Conservation (phyloP, 495 filamentous ascomycete species). For the Tricharina praecox region DNA sequence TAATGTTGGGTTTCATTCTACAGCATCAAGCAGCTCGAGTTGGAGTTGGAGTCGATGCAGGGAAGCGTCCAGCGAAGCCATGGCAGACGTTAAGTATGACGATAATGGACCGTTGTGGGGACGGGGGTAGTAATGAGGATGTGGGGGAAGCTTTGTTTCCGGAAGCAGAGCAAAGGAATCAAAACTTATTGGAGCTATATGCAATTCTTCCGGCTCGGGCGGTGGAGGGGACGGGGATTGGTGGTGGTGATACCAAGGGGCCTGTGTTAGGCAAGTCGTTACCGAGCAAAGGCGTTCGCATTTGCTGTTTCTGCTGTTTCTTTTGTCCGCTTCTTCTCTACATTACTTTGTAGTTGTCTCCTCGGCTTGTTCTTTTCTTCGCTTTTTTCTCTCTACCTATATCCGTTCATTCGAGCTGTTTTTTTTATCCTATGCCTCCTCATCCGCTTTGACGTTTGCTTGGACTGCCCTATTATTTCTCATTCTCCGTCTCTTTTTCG, state of each 20-base stretch:
- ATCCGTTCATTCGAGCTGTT: not conserved
- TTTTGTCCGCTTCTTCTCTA: conserved; percentile 10
- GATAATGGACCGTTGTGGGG: too few species aligned
- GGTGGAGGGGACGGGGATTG: not conserved
- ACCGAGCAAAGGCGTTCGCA: conserved; percentile 8
- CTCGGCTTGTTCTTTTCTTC: not conserved
- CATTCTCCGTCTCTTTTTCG: conserved; percentile 5
- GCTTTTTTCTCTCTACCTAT: conserved; percentile 3
- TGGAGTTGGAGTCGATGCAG: conserved; percentile 83
- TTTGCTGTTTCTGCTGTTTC: conserved; percentile 5
- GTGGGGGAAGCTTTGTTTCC: conserved; percentile 5
- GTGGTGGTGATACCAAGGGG: conserved; percentile 1
- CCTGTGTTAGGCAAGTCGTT: conserved; percentile 3
- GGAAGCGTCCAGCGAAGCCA: conserved; percentile 83
- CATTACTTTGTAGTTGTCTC: conserved; percentile 9
- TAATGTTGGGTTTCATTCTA: too few species aligned
- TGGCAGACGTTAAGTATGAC: conserved; percentile 61
- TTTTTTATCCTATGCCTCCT: too few species aligned
- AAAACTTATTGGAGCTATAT: conserved; percentile 5
- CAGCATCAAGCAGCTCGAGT: conserved; percentile 86
- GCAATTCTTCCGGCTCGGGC: conserved; percentile 3
- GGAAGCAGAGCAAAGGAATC: conserved; percentile 7
- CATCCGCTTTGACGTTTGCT: too few species aligned
- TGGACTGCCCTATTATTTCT: not conserved
- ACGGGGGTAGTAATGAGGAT: not conserved